phyloP scores from a whole-genome alignment of 208 protist genomes.

The Leishmania arabica region DNA sequence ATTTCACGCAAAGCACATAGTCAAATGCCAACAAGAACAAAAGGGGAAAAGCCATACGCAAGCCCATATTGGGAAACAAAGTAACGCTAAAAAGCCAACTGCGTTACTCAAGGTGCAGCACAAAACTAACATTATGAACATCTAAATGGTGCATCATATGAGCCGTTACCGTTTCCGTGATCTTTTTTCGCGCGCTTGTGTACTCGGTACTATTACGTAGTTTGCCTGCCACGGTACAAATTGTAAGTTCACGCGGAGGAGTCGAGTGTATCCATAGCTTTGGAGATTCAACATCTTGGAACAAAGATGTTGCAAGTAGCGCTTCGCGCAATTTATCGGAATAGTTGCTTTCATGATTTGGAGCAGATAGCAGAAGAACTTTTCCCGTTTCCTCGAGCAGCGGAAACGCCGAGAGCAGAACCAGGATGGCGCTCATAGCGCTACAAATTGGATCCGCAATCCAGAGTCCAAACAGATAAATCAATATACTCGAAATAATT shows the following conservation, averaged over 20 bases:
- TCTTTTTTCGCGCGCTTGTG: slow-evolving; percentile 8
- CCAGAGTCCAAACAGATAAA: slow-evolving; percentile 56
- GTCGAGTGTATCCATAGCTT: slow-evolving; percentile 70
- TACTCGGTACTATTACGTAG: slow-evolving; percentile 25
- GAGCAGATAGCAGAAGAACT: slow-evolving; percentile 59
- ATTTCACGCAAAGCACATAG: neutral
- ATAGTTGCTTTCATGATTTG: slow-evolving; percentile 32
- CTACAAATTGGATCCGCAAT: slow-evolving; percentile 85
- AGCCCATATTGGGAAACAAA: neutral
- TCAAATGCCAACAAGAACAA: neutral
- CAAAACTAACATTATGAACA: slow-evolving; percentile 22
- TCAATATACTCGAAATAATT: slow-evolving; percentile 79
- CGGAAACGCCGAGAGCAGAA: slow-evolving; percentile 76
- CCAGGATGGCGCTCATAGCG: slow-evolving; percentile 62
- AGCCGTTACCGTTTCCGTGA: slow-evolving; percentile 20
- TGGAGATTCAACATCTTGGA: slow-evolving; percentile 39
- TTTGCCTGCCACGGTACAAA: slow-evolving; percentile 48
- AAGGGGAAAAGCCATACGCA: neutral
- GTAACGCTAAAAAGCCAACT: neutral
- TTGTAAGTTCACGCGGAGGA: slow-evolving; percentile 50
- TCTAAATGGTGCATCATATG: slow-evolving; percentile 16
- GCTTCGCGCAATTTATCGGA: slow-evolving; percentile 20
- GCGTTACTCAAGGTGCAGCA: slow-evolving; percentile 28
- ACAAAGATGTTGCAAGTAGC: slow-evolving; percentile 30
- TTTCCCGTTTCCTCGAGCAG: slow-evolving; percentile 80